Evolutionary conservation across 441 rosid species (phyloP).

Genomic region (Gossypium schwendimanii): DNA sequence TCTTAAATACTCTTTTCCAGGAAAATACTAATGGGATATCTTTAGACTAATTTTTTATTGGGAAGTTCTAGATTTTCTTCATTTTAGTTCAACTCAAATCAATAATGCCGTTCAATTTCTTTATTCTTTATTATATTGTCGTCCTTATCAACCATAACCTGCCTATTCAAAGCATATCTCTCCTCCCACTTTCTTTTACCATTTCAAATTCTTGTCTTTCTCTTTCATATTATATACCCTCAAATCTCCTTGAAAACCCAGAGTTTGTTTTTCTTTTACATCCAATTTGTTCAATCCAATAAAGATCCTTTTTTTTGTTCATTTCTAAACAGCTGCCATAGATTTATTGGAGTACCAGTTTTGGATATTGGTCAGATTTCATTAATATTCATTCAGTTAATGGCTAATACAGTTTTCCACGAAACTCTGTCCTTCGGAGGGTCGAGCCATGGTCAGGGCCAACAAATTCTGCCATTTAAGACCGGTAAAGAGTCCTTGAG

Average conservation of each 20-base stretch:
- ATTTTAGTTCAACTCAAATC: conserved; percentile 1
- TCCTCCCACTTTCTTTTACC: conserved; percentile 22
- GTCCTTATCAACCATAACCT: neutral
- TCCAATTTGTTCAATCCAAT: neutral
- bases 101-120: conserved; percentile 9
- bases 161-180: conserved; percentile 7
- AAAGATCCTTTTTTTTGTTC: neutral
- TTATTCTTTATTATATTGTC: neutral
- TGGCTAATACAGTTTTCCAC: conserved; percentile 35
- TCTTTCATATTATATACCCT: neutral
- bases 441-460: conserved; percentile 46
- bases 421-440: conserved; percentile 42
- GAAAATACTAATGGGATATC: neutral
- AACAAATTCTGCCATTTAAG: conserved; percentile 37
- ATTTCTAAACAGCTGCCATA: neutral
- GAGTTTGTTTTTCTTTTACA: neutral
- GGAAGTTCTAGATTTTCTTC: neutral
- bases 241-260: neutral
- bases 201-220: conserved; percentile 1
- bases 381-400: neutral
- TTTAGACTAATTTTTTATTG: neutral
- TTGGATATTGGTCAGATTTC: conserved; percentile 7
- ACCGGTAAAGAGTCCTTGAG: conserved; percentile 38
- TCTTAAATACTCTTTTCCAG: neutral
- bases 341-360: neutral